Conservation (phyloP, 805 yeast species). For the Wickerhamiella parazyma region DNA sequence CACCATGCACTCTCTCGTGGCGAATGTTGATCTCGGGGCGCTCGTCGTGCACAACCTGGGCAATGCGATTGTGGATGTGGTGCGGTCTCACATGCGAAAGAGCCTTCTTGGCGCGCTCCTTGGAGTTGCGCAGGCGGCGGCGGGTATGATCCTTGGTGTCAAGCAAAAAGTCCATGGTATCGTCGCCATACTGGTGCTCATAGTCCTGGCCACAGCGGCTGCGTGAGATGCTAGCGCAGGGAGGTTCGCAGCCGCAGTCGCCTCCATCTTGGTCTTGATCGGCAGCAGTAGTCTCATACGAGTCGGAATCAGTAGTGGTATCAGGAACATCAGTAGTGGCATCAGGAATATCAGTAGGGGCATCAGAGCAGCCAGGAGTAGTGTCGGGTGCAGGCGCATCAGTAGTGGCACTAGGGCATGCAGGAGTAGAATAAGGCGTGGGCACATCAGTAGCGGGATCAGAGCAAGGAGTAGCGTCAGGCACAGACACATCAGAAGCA, state of each 20-base stretch:
- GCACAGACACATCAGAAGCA: slow-evolving; percentile 2
- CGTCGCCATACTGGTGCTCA: background rate
- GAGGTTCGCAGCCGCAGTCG: background rate
- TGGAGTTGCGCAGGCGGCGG: background rate
- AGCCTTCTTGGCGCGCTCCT: background rate
- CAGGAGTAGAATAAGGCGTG: too few species aligned
- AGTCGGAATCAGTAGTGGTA: background rate
- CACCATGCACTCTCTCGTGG: background rate
- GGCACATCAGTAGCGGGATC: too few species aligned
- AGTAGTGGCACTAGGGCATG: too few species aligned
- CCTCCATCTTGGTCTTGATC: background rate
- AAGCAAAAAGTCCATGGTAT: background rate
- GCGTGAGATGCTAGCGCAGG: background rate
- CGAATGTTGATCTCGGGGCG: background rate
- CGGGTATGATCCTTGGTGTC: slow-evolving; percentile 1
- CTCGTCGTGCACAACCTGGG: background rate
- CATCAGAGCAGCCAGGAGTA: background rate
- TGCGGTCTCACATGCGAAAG: background rate
- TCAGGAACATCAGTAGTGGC: background rate
- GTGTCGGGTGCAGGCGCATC: too few species aligned
- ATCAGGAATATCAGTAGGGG: background rate
- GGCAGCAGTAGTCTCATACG: slow-evolving; percentile 1
- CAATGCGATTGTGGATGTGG: background rate
- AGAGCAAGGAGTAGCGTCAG: too few species aligned
- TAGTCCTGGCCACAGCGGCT: background rate